Base-by-base conservation (phyloP, 176 grass and related monocot genomes). In the Aegilops umbellulata region DNA sequence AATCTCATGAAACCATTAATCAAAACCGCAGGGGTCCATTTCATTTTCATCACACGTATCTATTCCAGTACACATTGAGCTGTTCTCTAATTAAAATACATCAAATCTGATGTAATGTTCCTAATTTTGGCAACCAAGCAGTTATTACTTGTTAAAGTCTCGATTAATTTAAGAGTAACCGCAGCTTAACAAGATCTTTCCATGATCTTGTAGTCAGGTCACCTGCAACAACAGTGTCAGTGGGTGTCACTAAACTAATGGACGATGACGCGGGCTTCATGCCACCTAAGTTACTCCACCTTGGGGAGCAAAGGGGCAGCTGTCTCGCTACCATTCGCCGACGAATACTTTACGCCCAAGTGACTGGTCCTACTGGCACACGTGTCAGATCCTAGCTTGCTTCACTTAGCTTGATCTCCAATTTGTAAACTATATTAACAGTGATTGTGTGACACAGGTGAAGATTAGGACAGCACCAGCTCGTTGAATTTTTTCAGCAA, bases 161-260 rank as follows among this genome's bases (percentile, higher is more conserved):
- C 12, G 51, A 66, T 17, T 62, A 80, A 46, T 80, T 76, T 75
- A 76, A 90, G 86, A 74, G 69, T 82, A 82, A 62, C 47, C 17
- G 0, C 10, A 23, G 64, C 72, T 41, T 90, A 82, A 19, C 1
- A 49, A 17, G 83, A 90, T 78, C 38, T 77, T 63, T 35, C 6
- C 60, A 4, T 39, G 83, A 86, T 82, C 64, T 29, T 61, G 83
- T 31, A 41, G 10, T 32, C 74, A 25, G 20, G 22, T 29, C 71
- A 1, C 69, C 30, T 67, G 15, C 47, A 62, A 30, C 79, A 78
- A 53, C 83, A 78, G 46, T 38, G 78, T 38, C 83, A 71, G 46
- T 36, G 78, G 2, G 47, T 38, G 47, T 51, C 47, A 78, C 71
- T 90, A 90, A 64, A 86, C 9, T 82, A 82, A 4, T 8, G 31